A percentile compares a stretch with the other conserved stretches of the same genome.
Conservation (phyloP, 176 grass and related monocot species). For the Ananas comosus region DNA sequence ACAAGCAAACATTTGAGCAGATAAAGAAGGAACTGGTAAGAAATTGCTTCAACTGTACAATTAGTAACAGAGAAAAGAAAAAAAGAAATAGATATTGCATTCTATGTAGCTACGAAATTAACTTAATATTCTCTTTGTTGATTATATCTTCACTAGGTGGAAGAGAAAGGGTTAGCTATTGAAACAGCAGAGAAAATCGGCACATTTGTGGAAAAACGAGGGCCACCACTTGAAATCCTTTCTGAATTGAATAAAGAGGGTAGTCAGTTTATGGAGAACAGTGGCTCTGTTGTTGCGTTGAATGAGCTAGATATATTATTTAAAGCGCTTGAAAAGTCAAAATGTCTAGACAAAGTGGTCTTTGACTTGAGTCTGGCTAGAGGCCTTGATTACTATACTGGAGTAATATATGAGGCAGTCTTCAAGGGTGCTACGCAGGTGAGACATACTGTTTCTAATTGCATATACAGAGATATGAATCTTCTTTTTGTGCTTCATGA, state of each 20-base stretch:
- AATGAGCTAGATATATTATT: conserved; percentile 87
- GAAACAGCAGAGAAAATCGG: conserved; percentile 88
- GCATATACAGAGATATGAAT: neutral
- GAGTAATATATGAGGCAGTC: conserved; percentile 96
- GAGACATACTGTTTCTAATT: conserved; percentile 1
- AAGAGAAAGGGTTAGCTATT: conserved; percentile 82
- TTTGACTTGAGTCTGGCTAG: conserved; percentile 98
- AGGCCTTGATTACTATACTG: conserved; percentile 98
- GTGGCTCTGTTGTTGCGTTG: conserved; percentile 58
- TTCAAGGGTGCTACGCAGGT: conserved; percentile 93
- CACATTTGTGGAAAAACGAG: conserved; percentile 67
- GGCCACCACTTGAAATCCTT: conserved; percentile 62
- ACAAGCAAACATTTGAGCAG: conserved; percentile 86
- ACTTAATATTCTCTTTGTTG: neutral
- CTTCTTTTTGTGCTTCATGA: neutral
- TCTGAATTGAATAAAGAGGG: conserved; percentile 55
- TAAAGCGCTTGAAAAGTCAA: conserved; percentile 73
- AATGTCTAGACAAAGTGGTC: conserved; percentile 56
- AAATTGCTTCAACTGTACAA: conserved; percentile 1
- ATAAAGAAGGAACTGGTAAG: conserved; percentile 91
- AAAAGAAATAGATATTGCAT: neutral
- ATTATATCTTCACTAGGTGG: conserved; percentile 40
- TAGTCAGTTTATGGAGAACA: conserved; percentile 67
- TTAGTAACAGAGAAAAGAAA: neutral
- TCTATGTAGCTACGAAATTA: neutral